Evolutionary conservation across 176 grass and related monocot species (phyloP).

Genomic region (Cocos nucifera): DNA sequence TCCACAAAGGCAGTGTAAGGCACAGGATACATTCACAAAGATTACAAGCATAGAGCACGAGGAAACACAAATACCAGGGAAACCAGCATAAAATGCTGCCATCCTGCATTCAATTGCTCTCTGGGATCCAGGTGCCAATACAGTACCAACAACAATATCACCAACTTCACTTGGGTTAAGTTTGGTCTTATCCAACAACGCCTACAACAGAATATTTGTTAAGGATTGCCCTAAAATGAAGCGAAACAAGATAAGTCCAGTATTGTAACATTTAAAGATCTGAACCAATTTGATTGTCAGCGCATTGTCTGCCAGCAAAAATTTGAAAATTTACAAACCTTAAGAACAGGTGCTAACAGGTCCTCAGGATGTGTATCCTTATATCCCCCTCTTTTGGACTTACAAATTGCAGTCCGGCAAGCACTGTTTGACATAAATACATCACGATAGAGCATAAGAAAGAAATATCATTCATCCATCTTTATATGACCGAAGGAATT

Average conservation of each 20-base stretch:
- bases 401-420: constrained; percentile 93
- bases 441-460: background rate
- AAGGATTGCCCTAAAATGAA: background rate
- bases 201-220: constrained; percentile 22
- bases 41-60: background rate
- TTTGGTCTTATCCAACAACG: constrained; percentile 70
- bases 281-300: no score
- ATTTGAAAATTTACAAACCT: constrained; percentile 33
- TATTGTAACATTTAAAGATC: no score
- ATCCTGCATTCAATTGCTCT: constrained; percentile 88
- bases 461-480: background rate
- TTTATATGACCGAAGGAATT: background rate
- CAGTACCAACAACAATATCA: constrained; percentile 81
- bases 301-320: background rate
- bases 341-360: constrained; percentile 71
- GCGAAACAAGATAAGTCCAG: no score
- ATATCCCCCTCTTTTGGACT: constrained; percentile 78
- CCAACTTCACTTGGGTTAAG: constrained; percentile 72
- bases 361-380: constrained; percentile 96
- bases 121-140: constrained; percentile 69
- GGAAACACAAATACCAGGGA: constrained; percentile 56
- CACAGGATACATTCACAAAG: background rate
- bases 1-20: background rate
- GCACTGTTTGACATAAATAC: constrained; percentile 43
- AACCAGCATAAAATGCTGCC: constrained; percentile 86